Conservation (phyloP, 2,329 filamentous ascomycete genomes). For the Ascochyta koolunga region DNA sequence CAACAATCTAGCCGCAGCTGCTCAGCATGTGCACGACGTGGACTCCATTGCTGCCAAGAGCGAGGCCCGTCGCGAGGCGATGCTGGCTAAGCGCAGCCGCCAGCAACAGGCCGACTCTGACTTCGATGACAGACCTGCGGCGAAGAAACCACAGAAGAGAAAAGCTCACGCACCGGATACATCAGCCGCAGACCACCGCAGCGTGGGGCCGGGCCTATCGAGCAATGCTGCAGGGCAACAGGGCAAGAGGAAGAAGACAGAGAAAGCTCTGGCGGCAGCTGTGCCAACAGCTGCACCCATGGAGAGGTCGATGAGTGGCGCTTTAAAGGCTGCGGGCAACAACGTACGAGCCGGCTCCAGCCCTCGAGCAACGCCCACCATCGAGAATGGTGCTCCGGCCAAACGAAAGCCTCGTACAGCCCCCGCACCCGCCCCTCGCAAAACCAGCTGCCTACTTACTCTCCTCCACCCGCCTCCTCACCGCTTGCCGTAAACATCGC, state of each 20-base stretch:
- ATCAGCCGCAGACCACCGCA: constrained; percentile 45
- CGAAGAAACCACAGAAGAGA: constrained; percentile 68
- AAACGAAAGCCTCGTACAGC: constrained; percentile 76
- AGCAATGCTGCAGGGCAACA: constrained; percentile 62
- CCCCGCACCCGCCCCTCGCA: constrained; percentile 75
- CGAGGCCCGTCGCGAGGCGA: constrained; percentile 81
- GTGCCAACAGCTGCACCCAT: constrained; percentile 53
- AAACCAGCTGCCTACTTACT: constrained; percentile 65
- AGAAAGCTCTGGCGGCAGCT: constrained; percentile 60
- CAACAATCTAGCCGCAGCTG: constrained; percentile 71
- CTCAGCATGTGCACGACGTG: constrained; percentile 76
- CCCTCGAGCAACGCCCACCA: constrained; percentile 72
- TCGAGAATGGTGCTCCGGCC: constrained; percentile 44
- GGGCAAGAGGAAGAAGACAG: constrained; percentile 80
- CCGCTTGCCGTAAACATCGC: constrained; percentile 72
- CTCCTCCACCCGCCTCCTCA: constrained; percentile 76
- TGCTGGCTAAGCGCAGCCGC: constrained; percentile 71
- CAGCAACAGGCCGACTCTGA: constrained; percentile 79
- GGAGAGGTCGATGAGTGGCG: constrained; percentile 71
- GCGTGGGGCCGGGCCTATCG: constrained; percentile 68
- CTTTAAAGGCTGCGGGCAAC: constrained; percentile 56
- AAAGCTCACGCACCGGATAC: constrained; percentile 62
- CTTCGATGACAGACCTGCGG: constrained; percentile 67
- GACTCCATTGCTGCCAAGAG: constrained; percentile 82
- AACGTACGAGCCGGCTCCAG: constrained; percentile 57